Evolutionary conservation across 257 asterid species (phyloP), one percentile per base, ranked within the genome.

Genomic region (Gynochthodes officinalis): DNA sequence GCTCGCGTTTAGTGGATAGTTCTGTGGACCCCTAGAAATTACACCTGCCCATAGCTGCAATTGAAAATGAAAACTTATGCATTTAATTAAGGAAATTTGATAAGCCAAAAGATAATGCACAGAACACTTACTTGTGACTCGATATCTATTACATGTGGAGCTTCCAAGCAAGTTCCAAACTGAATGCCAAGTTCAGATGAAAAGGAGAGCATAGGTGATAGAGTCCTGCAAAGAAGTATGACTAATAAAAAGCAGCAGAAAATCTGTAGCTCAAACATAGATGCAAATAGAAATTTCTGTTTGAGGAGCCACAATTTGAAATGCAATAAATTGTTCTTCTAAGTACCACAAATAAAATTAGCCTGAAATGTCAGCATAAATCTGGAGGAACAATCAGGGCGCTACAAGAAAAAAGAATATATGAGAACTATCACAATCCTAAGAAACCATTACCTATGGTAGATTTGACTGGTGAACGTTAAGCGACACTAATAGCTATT

Each of bases 141-240:
- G 67, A 82, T 83, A 79, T 95, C 96, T 78, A 95, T 85, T 64
- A 92, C 92, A 81, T 95, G 99, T 37, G 98, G 99, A 74, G 98
- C 98, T 85, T 95, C 99, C 78, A 95, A 82, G 63, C 87, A 87
- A 79, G 96, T 87, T 76, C 89, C 97, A 76, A 95, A 95, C 74
- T 86, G 96, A 81, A 92, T 78, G 13, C 99, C 99, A 57, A 95
- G 97, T 85, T 95, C 99, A 79, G 99, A 89, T 7, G 99, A 88
- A 82, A 95, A 95, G 43, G 99, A 87, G 77, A 77, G 81, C 86
- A 90, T 73, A 14, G 99, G 99, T 60, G 99, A 95, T 49, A 95
- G 77, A 66, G 98, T 95, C 87, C 99, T 95, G 86, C 73, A 67
- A 58, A 33, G 68, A 74, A 48, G 71, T 57, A 71, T 59, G 67